Base-by-base conservation (phyloP, 2,329 filamentous ascomycete genomes). In the Orbilia javanica region DNA sequence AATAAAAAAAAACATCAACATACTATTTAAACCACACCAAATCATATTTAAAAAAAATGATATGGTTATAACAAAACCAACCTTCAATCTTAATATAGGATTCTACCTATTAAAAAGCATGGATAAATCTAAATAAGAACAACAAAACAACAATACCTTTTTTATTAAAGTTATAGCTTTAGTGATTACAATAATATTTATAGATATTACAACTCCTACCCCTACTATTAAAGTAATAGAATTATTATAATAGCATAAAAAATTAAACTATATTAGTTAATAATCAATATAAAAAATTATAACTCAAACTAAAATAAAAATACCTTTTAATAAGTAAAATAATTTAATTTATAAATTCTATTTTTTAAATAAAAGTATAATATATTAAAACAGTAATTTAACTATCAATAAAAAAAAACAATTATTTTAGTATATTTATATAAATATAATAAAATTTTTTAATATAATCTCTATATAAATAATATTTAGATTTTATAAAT, bases 301-400 rank as follows among this genome's bases (percentile, higher is more conserved):
- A 42, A 42, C 27, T 52, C 15, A 29, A 69, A 10, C 13, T 31
- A 39, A 65, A 57, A 29, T 57, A 36, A 46, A 18, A 46, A 2
- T 46, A 46, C 20, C 64, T 27, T 69, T 39, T 20, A 60, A 57
- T 57, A 57, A 57, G 65, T 57, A 39, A 31, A 20, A n/a, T 36
- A 69, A 60, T 69, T 68, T 31, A 34, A 73, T 18, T 68, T 48
- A 36, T 42, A 20, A 27, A 46, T 31, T 66, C 6, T 73, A 22
- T 73, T 50, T 66, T 36, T 68, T 68, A 65, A 48, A n/a, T 13
- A 63, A 63, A 42, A 11, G 15, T 53, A 53, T 13, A 29, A 53
- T 53, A 53, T 53, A 53, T 27, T 31, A 31, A 4, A 31, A 31
- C 7, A 31, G 4, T 3, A 31, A 31, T 4, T 7, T 7, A 3